Base-by-base conservation (phyloP, 129 eudicot genomes). In the Pseudognaphalium luteoalbum region DNA sequence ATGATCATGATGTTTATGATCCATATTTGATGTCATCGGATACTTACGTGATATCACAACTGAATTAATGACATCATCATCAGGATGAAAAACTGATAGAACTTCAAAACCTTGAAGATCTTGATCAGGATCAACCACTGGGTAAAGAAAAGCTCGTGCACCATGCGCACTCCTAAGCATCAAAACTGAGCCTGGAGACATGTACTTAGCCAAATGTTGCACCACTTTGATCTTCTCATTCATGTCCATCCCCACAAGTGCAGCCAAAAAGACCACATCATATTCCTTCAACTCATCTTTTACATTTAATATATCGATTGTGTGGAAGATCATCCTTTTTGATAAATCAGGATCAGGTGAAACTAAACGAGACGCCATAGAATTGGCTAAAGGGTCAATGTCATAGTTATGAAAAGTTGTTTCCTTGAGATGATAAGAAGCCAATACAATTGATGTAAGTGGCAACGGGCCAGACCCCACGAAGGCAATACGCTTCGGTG, bases 121-220 rank as follows among this genome's bases (percentile, higher is more conserved):
- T 54, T 85, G 70, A 25, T 25, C 28, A 1, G 92, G 89, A 21
- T 91, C 93, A 42, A 94, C 89, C 44, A 94, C 87, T 2, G 98
- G 98, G 47, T 94, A 94, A 19, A 94, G 83, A 75, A 94, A 94
- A 37, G 91, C 92, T 2, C 96, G 85, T 1, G 98, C 98, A 0
- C 97, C 96, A 68, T 91, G 98, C 21, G 97, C 98, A 71, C 98
- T 94, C 86, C 98, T 82, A 35, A 94, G 60, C 96, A 94, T 89
- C 81, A 94, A 39, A 14, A 82, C 72, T 4, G 98, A 87, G 12
- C 91, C 90, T 0, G 91, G 93, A 37, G 87, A 85, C 98, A 94
- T 91, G 80, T 89, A 69, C 79, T 72, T 83, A 2, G 81, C 88
- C 80, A 94, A 61, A 75, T 91, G 97, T 17, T 84, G 86, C 33